Evolutionary conservation across 805 yeast genomes (phyloP).

Genomic region (Starmerella roubikii): DNA sequence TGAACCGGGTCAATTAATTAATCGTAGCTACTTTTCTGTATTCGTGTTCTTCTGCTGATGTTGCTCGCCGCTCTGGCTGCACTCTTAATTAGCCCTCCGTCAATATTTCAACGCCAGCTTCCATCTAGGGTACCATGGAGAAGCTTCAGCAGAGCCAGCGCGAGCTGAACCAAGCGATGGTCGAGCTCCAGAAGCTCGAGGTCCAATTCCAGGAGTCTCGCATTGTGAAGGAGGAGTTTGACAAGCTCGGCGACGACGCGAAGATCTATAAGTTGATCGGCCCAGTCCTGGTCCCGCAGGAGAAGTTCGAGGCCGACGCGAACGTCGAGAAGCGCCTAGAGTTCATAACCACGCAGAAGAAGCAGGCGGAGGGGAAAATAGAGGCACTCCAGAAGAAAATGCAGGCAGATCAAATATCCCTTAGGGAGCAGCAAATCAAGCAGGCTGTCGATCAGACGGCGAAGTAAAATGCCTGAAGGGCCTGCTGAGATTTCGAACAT

Average conservation of each 20-base stretch:
- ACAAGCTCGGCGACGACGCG: conserved; percentile 46
- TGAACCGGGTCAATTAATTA: background rate
- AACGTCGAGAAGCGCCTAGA: conserved; percentile 85
- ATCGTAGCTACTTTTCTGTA: no score
- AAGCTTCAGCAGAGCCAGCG: conserved; percentile 18
- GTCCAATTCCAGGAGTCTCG: conserved; percentile 89
- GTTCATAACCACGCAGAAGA: conserved; percentile 68
- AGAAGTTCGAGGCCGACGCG: conserved; percentile 60
- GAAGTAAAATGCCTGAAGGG: no score
- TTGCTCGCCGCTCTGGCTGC: no score
- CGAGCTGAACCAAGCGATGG: conserved; percentile 37
- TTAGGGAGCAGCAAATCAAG: conserved; percentile 17
- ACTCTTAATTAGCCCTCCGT: no score
- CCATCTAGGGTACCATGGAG: no score
- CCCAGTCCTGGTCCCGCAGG: conserved; percentile 84
- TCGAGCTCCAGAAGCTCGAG: conserved; percentile 74
- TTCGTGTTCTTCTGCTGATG: no score
- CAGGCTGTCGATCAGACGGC: conserved; percentile 13
- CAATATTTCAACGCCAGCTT: background rate
- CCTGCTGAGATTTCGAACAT: background rate
- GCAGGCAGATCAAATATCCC: conserved; percentile 30
- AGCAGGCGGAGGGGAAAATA: conserved; percentile 60
- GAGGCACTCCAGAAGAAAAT: conserved; percentile 40
- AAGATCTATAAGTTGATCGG: conserved; percentile 84
- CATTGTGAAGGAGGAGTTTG: conserved; percentile 76